These are phyloP conservation scores for Ceratobasidium sp. DNA, from an alignment of 1,284 basidiomycete species.

Conservation along the genomic window DNA sequence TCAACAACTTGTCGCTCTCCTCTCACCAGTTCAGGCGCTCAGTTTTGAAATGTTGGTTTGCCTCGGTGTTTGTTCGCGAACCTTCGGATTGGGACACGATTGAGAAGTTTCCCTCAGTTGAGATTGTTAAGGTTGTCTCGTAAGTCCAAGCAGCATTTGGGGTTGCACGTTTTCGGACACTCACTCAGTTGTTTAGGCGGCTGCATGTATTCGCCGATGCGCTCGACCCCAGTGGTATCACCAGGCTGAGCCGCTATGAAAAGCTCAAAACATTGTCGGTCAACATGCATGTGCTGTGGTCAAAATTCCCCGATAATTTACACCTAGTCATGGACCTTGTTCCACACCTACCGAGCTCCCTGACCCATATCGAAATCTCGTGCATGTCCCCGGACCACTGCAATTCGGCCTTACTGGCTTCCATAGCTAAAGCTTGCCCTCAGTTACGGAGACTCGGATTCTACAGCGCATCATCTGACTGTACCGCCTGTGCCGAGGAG, in stretches of 20 bases:
- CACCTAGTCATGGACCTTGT: constrained; percentile 15
- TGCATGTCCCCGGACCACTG: constrained; percentile 30
- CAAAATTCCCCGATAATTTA: constrained; percentile 8
- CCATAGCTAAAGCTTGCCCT: background rate
- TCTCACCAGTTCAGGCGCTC: constrained; percentile 10
- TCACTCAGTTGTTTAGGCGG: background rate
- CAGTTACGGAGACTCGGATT: constrained; percentile 14
- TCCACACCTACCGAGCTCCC: background rate
- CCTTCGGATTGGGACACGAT: constrained; percentile 28
- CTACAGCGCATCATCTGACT: constrained; percentile 22
- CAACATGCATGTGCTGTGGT: constrained; percentile 29
- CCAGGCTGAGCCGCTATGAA: constrained; percentile 13
- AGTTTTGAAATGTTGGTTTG: constrained; percentile 28
- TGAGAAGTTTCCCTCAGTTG: background rate
- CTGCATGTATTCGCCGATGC: constrained; percentile 27
- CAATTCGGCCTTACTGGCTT: background rate
- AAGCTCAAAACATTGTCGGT: constrained; percentile 25
- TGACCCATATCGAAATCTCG: constrained; percentile 23
- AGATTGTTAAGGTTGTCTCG: constrained; percentile 18
- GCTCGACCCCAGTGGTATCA: constrained; percentile 27
- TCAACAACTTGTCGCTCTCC: constrained; percentile 27
- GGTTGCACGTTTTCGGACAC: background rate
- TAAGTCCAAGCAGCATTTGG: background rate
- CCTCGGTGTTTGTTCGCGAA: constrained; percentile 14
- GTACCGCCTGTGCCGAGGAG: constrained; percentile 12